Percentiles rank a stretch among this genome's conserved stretches.
Conservation (phyloP, 1,284 basidiomycete species). For the Ganoderma leucocontextum region DNA sequence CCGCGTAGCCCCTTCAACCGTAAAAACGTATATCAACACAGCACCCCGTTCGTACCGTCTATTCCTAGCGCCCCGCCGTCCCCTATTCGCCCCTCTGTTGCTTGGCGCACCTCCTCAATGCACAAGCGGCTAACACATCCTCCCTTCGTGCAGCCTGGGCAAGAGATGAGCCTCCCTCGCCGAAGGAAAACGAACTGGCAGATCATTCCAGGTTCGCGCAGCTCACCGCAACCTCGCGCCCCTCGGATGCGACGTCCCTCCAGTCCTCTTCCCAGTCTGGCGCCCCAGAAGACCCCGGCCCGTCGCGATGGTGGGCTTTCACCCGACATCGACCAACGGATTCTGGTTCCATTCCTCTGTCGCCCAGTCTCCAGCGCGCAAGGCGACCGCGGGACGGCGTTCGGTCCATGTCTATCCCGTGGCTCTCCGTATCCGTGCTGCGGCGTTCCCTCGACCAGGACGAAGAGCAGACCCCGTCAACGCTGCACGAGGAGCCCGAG, state of each 20-base stretch:
- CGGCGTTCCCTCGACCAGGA: conserved; percentile 41
- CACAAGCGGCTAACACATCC: conserved; percentile 22
- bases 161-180: conserved; percentile 80
- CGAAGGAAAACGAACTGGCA: conserved; percentile 54
- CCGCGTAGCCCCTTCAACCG: conserved; percentile 48
- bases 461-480: conserved; percentile 26
- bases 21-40: conserved; percentile 65
- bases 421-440: conserved; percentile 38
- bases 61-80: conserved; percentile 1
- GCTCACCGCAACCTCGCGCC: conserved; percentile 47
- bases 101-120: not conserved
- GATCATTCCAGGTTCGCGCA: conserved; percentile 23
- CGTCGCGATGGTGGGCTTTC: conserved; percentile 77
- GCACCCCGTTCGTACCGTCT: conserved; percentile 67
- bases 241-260: conserved; percentile 61
- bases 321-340: conserved; percentile 41
- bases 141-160: conserved; percentile 70
- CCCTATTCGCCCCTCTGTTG: not conserved
- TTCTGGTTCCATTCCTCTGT: conserved; percentile 33
- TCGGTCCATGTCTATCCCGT: conserved; percentile 41
- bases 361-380: conserved; percentile 27
- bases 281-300: conserved; percentile 46
- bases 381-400: conserved; percentile 33
- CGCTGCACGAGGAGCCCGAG: conserved; percentile 27
- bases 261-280: conserved; percentile 47